Percentiles rank a stretch among this genome's conserved stretches.
Evolutionary conservation across 306 rosid species (phyloP).

Genomic region (Corylus heterophylla): DNA sequence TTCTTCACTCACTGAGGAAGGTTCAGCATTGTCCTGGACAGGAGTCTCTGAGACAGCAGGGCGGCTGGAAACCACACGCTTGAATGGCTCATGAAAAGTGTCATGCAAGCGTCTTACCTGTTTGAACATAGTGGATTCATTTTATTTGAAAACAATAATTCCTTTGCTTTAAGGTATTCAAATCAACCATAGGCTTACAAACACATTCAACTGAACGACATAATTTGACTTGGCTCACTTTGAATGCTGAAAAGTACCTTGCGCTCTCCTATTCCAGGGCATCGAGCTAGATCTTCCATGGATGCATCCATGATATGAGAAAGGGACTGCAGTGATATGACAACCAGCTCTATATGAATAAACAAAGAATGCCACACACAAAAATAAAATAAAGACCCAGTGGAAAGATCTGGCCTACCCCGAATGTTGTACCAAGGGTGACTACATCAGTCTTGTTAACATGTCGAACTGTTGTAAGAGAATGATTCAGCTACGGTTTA

Average conservation of each 20-base stretch:
- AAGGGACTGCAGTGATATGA: slow-evolving; percentile 63
- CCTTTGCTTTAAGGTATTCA: not conserved
- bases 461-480: slow-evolving; percentile 76
- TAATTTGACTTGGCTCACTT: slow-evolving; percentile 15
- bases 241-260: slow-evolving; percentile 57
- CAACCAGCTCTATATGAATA: slow-evolving; percentile 17
- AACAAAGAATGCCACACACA: not conserved
- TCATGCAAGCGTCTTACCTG: slow-evolving; percentile 90
- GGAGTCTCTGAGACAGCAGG: slow-evolving; percentile 50
- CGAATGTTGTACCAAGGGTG: slow-evolving; percentile 92
- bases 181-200: slow-evolving; percentile 1
- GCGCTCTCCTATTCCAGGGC: slow-evolving; percentile 99
- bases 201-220: slow-evolving; percentile 8
- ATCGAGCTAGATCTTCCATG: slow-evolving; percentile 98
- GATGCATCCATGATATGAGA: slow-evolving; percentile 94
- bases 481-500: slow-evolving; percentile 66
- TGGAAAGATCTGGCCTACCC: slow-evolving; percentile 48
- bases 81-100: slow-evolving; percentile 94
- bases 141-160: slow-evolving; percentile 9
- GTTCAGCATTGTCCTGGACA: slow-evolving; percentile 41
- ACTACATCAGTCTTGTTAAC: slow-evolving; percentile 97
- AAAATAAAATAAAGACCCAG: slow-evolving; percentile 1
- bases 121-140: slow-evolving; percentile 21
- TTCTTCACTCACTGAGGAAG: slow-evolving; percentile 41
- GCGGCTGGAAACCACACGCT: slow-evolving; percentile 60